A percentile compares a stretch with the other conserved stretches of the same genome.
phyloP scores from a whole-genome alignment of 2,329 filamentous ascomycete species.

The Pseudocercospora crystallina region DNA sequence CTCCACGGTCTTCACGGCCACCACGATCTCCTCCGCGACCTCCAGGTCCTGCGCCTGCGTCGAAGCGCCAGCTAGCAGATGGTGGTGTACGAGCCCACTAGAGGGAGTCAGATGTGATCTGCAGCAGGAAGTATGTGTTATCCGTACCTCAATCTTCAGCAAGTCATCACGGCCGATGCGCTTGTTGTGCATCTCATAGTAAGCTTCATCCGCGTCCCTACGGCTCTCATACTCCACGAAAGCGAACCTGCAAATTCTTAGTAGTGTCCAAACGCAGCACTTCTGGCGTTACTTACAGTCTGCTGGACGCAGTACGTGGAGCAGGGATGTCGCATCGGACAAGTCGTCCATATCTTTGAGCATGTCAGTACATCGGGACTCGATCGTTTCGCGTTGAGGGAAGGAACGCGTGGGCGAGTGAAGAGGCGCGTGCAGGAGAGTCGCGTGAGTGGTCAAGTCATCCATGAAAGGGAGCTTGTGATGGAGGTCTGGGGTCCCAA shows the following conservation, averaged over 20 bases:
- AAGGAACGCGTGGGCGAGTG: background rate
- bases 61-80: conserved; percentile 97
- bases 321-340: conserved; percentile 98
- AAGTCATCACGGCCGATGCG: conserved; percentile 93
- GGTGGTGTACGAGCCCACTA: conserved; percentile 98
- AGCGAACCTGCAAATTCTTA: conserved; percentile 68
- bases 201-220: conserved; percentile 96
- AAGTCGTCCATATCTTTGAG: conserved; percentile 84
- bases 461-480: background rate
- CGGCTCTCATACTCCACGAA: conserved; percentile 99
- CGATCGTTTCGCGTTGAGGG: conserved; percentile 9
- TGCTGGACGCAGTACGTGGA: conserved; percentile 86
- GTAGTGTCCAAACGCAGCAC: conserved; percentile 16
- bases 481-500: background rate
- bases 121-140: background rate
- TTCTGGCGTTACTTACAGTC: conserved; percentile 70
- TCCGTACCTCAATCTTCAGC: conserved; percentile 89
- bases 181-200: conserved; percentile 99
- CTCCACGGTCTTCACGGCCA: conserved; percentile 27
- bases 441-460: background rate
- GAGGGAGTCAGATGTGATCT: conserved; percentile 21
- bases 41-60: conserved; percentile 66
- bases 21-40: conserved; percentile 60
- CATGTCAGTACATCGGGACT: conserved; percentile 42
- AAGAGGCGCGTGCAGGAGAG: background rate